A percentile compares a stretch with the other conserved stretches of the same genome.
Evolutionary conservation across 768 basidiomycete species (phyloP).

Genomic region (Galerina sulciceps): DNA sequence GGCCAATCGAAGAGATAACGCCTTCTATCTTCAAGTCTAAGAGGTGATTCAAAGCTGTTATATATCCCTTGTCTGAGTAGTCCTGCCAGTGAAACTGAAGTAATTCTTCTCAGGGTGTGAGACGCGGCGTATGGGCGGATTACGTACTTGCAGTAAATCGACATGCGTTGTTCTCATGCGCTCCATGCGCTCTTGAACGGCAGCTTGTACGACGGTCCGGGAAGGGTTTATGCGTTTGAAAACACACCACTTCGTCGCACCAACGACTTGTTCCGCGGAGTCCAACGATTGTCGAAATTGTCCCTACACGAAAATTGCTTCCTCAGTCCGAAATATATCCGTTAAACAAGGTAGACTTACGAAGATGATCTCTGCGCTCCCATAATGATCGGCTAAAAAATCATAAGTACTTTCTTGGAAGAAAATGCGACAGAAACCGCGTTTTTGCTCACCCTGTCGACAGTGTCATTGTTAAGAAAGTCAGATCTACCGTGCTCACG

Average conservation of each 20-base stretch:
- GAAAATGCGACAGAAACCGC: no score
- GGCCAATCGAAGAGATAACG: slow-evolving; percentile 66
- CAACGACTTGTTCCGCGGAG: slow-evolving; percentile 50
- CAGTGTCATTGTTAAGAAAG: no score
- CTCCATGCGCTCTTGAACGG: slow-evolving; percentile 69
- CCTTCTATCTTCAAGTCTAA: slow-evolving; percentile 63
- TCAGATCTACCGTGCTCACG: no score
- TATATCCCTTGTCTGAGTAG: slow-evolving; percentile 51
- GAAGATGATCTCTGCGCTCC: slow-evolving; percentile 80
- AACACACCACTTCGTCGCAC: slow-evolving; percentile 89
- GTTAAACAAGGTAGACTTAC: slow-evolving; percentile 43
- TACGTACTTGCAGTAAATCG: slow-evolving; percentile 72
- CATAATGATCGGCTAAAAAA: slow-evolving; percentile 83
- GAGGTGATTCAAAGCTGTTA: slow-evolving; percentile 51
- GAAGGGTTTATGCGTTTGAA: slow-evolving; percentile 60
- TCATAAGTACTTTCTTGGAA: no score
- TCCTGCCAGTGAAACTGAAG: slow-evolving; percentile 83
- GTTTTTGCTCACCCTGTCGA: no score
- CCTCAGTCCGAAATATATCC: slow-evolving; percentile 9
- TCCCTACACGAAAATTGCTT: slow-evolving; percentile 50
- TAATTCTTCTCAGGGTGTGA: background rate
- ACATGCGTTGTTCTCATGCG: slow-evolving; percentile 64
- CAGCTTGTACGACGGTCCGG: slow-evolving; percentile 60
- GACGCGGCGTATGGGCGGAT: background rate
- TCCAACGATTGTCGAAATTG: slow-evolving; percentile 60